These are phyloP conservation scores for Pyrenophora teres DNA, from an alignment of 2,329 filamentous ascomycete genomes.

Conservation along the genomic window DNA sequence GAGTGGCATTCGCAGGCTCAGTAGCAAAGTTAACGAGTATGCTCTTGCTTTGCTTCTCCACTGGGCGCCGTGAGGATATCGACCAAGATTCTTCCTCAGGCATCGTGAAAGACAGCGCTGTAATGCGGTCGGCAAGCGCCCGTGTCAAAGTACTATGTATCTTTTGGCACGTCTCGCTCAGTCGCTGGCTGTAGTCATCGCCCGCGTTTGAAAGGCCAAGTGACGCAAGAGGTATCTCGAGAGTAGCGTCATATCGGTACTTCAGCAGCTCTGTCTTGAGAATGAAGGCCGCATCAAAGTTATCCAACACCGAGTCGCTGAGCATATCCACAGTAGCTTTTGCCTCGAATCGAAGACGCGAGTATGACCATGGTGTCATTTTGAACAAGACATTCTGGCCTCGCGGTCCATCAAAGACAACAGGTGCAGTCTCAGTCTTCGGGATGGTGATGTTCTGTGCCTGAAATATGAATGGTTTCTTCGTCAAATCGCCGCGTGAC, in stretches of 20 bases:
- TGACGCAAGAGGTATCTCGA: conserved; percentile 47
- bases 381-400: conserved; percentile 86
- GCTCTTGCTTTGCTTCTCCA: conserved; percentile 37
- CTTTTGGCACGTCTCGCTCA: conserved; percentile 55
- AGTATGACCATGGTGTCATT: conserved; percentile 85
- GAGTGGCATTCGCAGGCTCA: conserved; percentile 71
- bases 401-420: conserved; percentile 76
- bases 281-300: conserved; percentile 87
- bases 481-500: conserved; percentile 71
- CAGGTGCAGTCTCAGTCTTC: conserved; percentile 60
- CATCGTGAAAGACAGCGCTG: conserved; percentile 58
- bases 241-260: conserved; percentile 60
- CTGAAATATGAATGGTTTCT: conserved; percentile 64
- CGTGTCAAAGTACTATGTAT: conserved; percentile 68
- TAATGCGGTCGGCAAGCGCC: conserved; percentile 76
- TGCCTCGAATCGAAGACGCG: conserved; percentile 73
- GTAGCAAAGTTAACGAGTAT: conserved; percentile 72
- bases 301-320: conserved; percentile 72
- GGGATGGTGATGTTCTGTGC: conserved; percentile 41
- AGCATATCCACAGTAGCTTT: conserved; percentile 74
- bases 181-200: conserved; percentile 32
- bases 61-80: conserved; percentile 34
- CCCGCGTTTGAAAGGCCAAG: conserved; percentile 32
- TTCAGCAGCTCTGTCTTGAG: conserved; percentile 58
- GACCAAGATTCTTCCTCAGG: conserved; percentile 44